Percentiles rank a stretch among this genome's conserved stretches.
Conservation (phyloP, 768 basidiomycete genomes). For the Mycena venus region DNA sequence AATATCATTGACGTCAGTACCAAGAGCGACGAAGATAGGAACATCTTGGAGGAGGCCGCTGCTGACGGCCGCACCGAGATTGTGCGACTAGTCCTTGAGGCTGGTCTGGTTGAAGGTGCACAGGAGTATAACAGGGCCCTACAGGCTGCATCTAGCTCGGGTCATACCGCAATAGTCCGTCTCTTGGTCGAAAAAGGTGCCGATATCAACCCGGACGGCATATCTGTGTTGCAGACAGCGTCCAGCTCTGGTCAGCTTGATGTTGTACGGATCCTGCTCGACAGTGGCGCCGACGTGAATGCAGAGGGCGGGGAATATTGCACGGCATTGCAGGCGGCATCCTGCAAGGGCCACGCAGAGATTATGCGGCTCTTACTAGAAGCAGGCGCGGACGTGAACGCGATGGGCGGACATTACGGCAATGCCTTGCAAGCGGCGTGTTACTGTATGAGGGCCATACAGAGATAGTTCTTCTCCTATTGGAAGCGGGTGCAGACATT, state of each 20-base stretch:
- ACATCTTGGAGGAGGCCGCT: too few relatives aligned
- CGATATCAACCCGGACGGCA: not conserved
- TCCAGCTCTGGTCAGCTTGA: not conserved
- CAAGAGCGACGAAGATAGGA: too few relatives aligned
- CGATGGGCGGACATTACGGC: not conserved
- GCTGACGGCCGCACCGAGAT: too few relatives aligned
- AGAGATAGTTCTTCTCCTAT: not conserved
- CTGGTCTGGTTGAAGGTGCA: too few relatives aligned
- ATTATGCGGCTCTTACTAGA: not conserved
- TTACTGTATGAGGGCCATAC: not conserved
- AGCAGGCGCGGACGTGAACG: not conserved
- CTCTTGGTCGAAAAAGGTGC: not conserved
- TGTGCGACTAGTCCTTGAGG: too few relatives aligned
- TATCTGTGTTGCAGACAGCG: not conserved
- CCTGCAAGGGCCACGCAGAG: not conserved
- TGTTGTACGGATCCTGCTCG: not conserved
- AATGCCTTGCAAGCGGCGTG: not conserved
- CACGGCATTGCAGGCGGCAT: not conserved
- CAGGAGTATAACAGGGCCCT: too few relatives aligned
- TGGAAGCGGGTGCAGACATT: not conserved
- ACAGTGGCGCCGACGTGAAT: not conserved
- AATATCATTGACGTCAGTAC: too few relatives aligned
- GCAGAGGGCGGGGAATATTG: too few relatives aligned
- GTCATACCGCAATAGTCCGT: not conserved
- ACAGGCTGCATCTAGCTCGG: too few relatives aligned